Percentiles rank a stretch among this genome's conserved stretches.
These are phyloP conservation scores for Dactylellina parvicollis DNA, from an alignment of 2,329 filamentous ascomycete genomes.

Conservation along the genomic window DNA sequence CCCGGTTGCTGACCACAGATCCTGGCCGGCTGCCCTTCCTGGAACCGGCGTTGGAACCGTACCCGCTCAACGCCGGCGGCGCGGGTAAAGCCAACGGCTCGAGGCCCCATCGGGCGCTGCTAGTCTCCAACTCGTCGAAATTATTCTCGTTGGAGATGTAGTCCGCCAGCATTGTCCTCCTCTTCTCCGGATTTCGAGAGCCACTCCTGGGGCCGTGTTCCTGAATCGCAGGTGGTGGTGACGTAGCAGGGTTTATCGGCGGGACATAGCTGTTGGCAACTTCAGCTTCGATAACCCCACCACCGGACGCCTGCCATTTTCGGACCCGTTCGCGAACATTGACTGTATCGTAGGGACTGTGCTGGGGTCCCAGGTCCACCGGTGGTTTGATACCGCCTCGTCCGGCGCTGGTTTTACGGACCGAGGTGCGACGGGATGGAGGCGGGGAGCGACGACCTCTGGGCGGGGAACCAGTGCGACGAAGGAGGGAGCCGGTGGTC, in stretches of 20 bases:
- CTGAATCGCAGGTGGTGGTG: background rate
- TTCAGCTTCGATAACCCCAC: conserved; percentile 57
- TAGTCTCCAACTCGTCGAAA: conserved; percentile 48
- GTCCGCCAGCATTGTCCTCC: conserved; percentile 47
- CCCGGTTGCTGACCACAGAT: conserved; percentile 41
- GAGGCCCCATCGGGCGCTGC: conserved; percentile 42
- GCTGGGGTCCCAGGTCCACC: conserved; percentile 56
- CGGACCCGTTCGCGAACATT: conserved; percentile 58
- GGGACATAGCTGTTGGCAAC: conserved; percentile 24
- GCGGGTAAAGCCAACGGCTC: conserved; percentile 49
- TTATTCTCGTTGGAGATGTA: conserved; percentile 35
- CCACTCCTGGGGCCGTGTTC: conserved; percentile 7
- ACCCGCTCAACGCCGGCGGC: conserved; percentile 49
- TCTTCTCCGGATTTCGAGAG: conserved; percentile 42
- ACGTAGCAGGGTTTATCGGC: conserved; percentile 11
- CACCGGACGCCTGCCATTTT: conserved; percentile 58
- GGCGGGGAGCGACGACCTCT: conserved; percentile 47
- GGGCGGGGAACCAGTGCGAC: conserved; percentile 48
- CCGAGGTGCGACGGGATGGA: conserved; percentile 31
- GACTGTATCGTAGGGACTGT: conserved; percentile 56
- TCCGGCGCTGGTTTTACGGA: conserved; percentile 40
- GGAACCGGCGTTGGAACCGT: conserved; percentile 49
- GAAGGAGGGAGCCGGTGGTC: conserved; percentile 46
- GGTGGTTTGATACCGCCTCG: conserved; percentile 49
- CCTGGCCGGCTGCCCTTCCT: conserved; percentile 41